phyloP scores from a whole-genome alignment of 2,329 filamentous ascomycete genomes.

The Torrubiella hemipterigena region DNA sequence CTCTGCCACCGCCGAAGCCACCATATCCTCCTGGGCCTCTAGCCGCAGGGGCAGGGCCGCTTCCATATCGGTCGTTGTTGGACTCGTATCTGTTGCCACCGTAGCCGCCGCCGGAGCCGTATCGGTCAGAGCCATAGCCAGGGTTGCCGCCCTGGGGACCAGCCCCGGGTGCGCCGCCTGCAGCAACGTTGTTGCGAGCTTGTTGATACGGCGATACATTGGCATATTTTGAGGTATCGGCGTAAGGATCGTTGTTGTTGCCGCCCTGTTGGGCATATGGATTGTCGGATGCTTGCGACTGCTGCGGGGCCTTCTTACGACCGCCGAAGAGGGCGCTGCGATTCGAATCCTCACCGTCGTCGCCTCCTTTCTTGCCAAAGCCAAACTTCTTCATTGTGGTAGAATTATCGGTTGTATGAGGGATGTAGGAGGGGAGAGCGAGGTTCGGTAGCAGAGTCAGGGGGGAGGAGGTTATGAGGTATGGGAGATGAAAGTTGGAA shows the following conservation, averaged over 20 bases:
- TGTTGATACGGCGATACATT: conserved; percentile 34
- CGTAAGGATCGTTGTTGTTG: conserved; percentile 37
- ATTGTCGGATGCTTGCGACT: too few species aligned
- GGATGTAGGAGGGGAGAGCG: too few species aligned
- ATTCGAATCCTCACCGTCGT: conserved; percentile 35
- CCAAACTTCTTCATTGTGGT: conserved; percentile 47
- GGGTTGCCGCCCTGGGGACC: conserved; percentile 12
- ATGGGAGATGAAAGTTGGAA: not conserved
- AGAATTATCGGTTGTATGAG: too few species aligned
- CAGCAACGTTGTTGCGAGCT: conserved; percentile 21
- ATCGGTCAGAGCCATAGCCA: conserved; percentile 43
- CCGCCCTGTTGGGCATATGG: conserved; percentile 44
- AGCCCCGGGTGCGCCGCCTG: conserved; percentile 14
- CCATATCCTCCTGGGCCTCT: conserved; percentile 48
- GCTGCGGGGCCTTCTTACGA: conserved; percentile 36
- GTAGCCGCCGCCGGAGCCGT: conserved; percentile 38
- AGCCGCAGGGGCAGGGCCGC: conserved; percentile 17
- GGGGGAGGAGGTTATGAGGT: not conserved
- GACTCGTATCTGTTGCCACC: conserved; percentile 40
- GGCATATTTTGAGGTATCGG: conserved; percentile 32
- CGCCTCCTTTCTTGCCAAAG: conserved; percentile 39
- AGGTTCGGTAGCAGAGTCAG: not conserved
- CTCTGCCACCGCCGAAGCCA: conserved; percentile 37
- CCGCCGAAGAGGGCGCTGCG: conserved; percentile 40
- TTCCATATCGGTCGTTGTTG: conserved; percentile 16